Base-by-base conservation (phyloP, 331 rosid genomes). In the Pyracantha coccinea region DNA sequence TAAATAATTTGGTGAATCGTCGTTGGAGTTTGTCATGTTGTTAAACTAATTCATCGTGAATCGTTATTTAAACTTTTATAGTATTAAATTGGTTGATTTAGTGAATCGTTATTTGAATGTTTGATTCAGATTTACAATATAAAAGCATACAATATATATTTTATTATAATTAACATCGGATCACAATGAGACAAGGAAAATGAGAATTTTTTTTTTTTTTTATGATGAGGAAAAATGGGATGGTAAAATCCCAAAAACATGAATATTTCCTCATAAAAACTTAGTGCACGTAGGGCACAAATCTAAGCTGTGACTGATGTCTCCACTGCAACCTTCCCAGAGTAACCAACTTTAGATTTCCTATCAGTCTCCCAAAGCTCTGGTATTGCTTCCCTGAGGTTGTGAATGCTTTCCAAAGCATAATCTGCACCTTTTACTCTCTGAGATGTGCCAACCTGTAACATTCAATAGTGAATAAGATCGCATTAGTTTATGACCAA, bases 321-420 rank as follows among this genome's bases (percentile, higher is more conserved):
- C 80, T 93, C 97, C 84, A 91, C 97, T 16, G 92, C 87, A 78
- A 88, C 83, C 53, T 87, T 88, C 58, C 87, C 84, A 61, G 98
- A 58, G 82, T 84, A 93, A 10, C 76, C 83, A 69, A 86, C 89
- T 63, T 88, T 87, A 15, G 91, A 76, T 83, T 85, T 89, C 14
- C 64, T 80, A 25, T 87, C 89, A 72, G 75, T 69, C 17, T 93
- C 90, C 97, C 96, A 89, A 5, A 93, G 80, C 80, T 91, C 89
- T 71, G 94, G 94, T 55, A 91, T 15, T 21, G 92, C 96, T 44
- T 93, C 94, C 68, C 77, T 84, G 4, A 93, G 88, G 66, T 89
- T 91, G 72, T 93, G 98, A 33, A 91, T 88, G 86, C 96, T 91
- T 86, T 93, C 97, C 47, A 93, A 73, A 5, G 89, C 92, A 83